Conservation (phyloP, 2,329 filamentous ascomycete genomes). For the Dactylellina leptospora region DNA sequence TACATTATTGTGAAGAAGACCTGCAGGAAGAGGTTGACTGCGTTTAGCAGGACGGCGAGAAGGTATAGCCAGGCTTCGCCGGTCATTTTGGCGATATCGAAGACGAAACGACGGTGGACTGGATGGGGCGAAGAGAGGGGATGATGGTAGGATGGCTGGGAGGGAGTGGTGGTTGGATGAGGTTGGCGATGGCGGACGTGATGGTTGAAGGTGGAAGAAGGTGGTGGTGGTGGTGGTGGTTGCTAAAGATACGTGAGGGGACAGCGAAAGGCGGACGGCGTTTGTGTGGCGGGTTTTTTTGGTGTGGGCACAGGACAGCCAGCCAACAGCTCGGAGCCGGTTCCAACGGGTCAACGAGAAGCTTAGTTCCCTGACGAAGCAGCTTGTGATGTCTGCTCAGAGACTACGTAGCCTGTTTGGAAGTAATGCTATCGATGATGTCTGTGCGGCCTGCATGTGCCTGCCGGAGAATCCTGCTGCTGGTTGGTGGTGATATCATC, state of each 20-base stretch:
- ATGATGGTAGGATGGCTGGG: background rate
- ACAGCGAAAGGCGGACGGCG: background rate
- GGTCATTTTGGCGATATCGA: slow-evolving; percentile 71
- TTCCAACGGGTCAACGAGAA: too few relatives aligned
- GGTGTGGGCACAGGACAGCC: background rate
- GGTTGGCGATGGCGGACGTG: slow-evolving; percentile 1
- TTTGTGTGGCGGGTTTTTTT: background rate
- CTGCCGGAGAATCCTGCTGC: background rate
- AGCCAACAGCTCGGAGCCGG: too few relatives aligned
- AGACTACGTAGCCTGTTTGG: too few relatives aligned
- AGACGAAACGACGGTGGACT: background rate
- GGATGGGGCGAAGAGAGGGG: background rate
- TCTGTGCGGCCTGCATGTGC: too few relatives aligned
- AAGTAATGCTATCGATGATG: too few relatives aligned
- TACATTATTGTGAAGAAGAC: slow-evolving; percentile 99
- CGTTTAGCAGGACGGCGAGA: slow-evolving; percentile 97
- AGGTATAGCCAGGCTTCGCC: slow-evolving; percentile 99
- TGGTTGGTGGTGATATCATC: background rate
- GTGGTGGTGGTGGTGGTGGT: background rate
- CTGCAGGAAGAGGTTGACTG: slow-evolving; percentile 99
- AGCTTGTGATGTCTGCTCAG: too few relatives aligned
- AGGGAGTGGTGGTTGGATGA: background rate
- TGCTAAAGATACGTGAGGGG: background rate
- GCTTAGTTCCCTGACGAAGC: too few relatives aligned
- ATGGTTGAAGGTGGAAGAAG: background rate